Conservation (phyloP, 257 asterid genomes). For the Salvia miltiorrhiza region DNA sequence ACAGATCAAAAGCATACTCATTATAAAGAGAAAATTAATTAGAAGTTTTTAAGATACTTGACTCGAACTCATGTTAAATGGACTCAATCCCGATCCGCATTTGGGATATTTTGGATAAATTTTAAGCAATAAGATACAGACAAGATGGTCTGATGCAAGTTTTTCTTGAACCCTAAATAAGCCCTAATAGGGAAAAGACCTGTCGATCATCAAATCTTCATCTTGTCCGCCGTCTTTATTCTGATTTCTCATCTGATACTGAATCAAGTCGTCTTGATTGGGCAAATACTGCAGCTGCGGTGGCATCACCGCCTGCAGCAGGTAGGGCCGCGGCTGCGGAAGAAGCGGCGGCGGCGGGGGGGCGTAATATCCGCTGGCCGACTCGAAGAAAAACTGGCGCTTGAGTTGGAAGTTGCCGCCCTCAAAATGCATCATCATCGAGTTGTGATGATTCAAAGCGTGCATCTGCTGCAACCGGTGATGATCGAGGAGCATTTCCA, state of each 20-base stretch:
- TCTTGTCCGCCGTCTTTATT: background rate
- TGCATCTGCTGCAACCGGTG: background rate
- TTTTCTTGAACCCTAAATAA: too few relatives aligned
- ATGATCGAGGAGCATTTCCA: background rate
- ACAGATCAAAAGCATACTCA: too few relatives aligned
- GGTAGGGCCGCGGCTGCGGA: background rate
- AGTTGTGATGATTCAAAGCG: background rate
- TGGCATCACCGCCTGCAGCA: background rate
- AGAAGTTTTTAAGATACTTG: too few relatives aligned
- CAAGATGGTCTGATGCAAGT: too few relatives aligned
- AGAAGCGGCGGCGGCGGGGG: background rate
- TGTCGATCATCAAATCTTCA: background rate
- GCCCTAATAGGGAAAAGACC: too few relatives aligned
- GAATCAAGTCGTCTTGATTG: too few relatives aligned
- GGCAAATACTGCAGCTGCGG: background rate
- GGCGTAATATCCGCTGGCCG: background rate
- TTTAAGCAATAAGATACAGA: too few relatives aligned
- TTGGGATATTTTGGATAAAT: too few relatives aligned
- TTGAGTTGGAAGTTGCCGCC: background rate
- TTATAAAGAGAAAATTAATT: too few relatives aligned
- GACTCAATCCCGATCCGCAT: too few relatives aligned
- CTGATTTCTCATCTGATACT: too few relatives aligned
- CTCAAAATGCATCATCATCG: background rate
- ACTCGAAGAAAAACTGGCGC: background rate
- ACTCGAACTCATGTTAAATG: too few relatives aligned